Conservation (phyloP, 1,139 yeast species). For the Yamadazyma epiphylla region DNA sequence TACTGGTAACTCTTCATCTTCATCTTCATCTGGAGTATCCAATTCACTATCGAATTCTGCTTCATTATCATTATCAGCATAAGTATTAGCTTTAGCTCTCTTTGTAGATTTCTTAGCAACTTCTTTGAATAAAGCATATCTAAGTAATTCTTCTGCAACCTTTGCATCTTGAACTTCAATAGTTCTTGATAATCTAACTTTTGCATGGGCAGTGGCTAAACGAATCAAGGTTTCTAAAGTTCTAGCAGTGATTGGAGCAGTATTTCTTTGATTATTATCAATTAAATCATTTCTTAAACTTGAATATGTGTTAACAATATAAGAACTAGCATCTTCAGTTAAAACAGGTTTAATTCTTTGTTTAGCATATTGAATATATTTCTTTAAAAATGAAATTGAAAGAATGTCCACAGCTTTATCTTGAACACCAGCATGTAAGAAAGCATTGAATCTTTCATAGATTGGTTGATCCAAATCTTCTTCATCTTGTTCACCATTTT, state of each 20-base stretch:
- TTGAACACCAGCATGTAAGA: conserved; percentile 78
- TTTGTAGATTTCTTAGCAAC: conserved; percentile 38
- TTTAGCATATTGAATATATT: conserved; percentile 92
- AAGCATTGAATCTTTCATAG: conserved; percentile 78
- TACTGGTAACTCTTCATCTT: conserved; percentile 19
- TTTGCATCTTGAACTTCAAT: conserved; percentile 78
- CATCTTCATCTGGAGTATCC: conserved; percentile 22
- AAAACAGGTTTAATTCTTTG: conserved; percentile 81
- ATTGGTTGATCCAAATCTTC: conserved; percentile 56
- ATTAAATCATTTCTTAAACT: conserved; percentile 79
- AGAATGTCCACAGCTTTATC: conserved; percentile 59
- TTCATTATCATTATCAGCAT: conserved; percentile 14
- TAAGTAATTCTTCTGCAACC: conserved; percentile 79
- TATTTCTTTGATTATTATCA: conserved; percentile 68
- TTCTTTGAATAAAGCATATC: conserved; percentile 85
- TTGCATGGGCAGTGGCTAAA: conserved; percentile 95
- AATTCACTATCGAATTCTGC: conserved; percentile 18
- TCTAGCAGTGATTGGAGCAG: conserved; percentile 97
- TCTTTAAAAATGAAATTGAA: conserved; percentile 81
- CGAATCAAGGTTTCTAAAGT: conserved; percentile 95
- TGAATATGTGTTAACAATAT: conserved; percentile 77
- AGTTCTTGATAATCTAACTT: conserved; percentile 74
- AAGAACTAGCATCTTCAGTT: conserved; percentile 73
- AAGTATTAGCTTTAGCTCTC: conserved; percentile 26
- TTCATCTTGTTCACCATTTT: conserved; percentile 45